Conservation (phyloP, 345 rosid genomes). For the Cardamine occulta region DNA sequence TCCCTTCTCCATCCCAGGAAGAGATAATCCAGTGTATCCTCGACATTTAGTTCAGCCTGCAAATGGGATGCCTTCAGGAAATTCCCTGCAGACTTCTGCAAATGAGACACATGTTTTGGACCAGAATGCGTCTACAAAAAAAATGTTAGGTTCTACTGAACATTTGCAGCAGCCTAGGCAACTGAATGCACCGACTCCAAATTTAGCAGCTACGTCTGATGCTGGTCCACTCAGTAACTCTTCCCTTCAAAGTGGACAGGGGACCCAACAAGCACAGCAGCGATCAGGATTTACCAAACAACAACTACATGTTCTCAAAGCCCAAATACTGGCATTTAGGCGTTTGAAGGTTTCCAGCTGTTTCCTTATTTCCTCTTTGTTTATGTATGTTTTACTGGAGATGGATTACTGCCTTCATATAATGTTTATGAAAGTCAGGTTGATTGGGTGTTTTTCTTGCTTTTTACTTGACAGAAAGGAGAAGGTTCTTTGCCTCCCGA, state of each 20-base stretch:
- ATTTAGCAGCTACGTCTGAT: slow-evolving; percentile 57
- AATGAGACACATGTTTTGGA: slow-evolving; percentile 58
- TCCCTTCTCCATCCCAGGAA: slow-evolving; percentile 62
- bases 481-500: slow-evolving; percentile 92
- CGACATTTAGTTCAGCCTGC: slow-evolving; percentile 58
- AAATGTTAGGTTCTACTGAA: slow-evolving; percentile 54
- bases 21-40: slow-evolving; percentile 68
- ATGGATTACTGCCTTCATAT: slow-evolving; percentile 14
- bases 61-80: slow-evolving; percentile 76
- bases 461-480: slow-evolving; percentile 73
- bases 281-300: slow-evolving; percentile 81
- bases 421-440: slow-evolving; percentile 17
- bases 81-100: slow-evolving; percentile 65
- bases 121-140: slow-evolving; percentile 61
- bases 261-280: slow-evolving; percentile 62
- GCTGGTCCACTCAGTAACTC: slow-evolving; percentile 49
- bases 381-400: slow-evolving; percentile 17
- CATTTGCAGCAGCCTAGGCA: slow-evolving; percentile 65
- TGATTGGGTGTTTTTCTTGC: slow-evolving; percentile 21
- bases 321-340: slow-evolving; percentile 95
- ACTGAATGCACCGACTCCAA: slow-evolving; percentile 61
- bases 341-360: slow-evolving; percentile 74
- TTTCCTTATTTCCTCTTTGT: background rate
- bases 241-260: slow-evolving; percentile 57
- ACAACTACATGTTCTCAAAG: slow-evolving; percentile 96